Percentiles rank a stretch among this genome's conserved stretches.
Conservation (phyloP, 495 filamentous ascomycete species). For the Cladorrhinum samala region DNA sequence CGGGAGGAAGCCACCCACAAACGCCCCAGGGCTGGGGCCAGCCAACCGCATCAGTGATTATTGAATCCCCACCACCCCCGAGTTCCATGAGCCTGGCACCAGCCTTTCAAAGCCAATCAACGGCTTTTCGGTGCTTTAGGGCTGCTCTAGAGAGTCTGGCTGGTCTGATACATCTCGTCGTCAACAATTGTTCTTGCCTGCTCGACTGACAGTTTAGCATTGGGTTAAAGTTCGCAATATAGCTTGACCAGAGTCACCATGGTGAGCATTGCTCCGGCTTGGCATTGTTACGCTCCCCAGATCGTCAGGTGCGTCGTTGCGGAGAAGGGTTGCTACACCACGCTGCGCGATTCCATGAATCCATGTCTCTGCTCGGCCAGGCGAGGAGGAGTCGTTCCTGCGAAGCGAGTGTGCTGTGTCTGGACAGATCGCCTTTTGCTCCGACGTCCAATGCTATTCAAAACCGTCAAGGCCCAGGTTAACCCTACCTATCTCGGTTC, state of each 20-base stretch:
- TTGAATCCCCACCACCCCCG: too few relatives aligned
- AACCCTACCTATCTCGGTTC: too few relatives aligned
- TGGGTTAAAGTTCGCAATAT: not conserved
- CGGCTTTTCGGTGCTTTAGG: too few relatives aligned
- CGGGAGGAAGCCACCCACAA: not conserved
- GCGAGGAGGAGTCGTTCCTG: not conserved
- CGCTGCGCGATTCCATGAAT: not conserved
- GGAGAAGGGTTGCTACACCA: not conserved
- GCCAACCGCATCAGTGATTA: not conserved
- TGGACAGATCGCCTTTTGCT: conserved; percentile 6
- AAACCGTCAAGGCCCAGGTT: too few relatives aligned
- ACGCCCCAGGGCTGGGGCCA: not conserved
- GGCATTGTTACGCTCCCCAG: conserved; percentile 3
- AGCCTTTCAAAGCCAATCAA: too few relatives aligned
- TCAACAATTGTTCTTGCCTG: too few relatives aligned
- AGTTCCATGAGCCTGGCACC: not conserved
- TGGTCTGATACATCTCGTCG: too few relatives aligned
- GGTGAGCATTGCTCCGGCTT: not conserved
- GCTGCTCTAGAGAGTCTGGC: too few relatives aligned
- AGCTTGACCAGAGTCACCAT: not conserved
- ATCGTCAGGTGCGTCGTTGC: not conserved
- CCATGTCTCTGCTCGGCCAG: conserved; percentile 1
- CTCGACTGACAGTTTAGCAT: too few relatives aligned
- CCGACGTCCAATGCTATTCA: too few relatives aligned
- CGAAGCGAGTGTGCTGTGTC: not conserved